A percentile compares a stretch with the other conserved stretches of the same genome.
phyloP scores from a whole-genome alignment of 257 asterid genomes.

The Euphrasia confusa region DNA sequence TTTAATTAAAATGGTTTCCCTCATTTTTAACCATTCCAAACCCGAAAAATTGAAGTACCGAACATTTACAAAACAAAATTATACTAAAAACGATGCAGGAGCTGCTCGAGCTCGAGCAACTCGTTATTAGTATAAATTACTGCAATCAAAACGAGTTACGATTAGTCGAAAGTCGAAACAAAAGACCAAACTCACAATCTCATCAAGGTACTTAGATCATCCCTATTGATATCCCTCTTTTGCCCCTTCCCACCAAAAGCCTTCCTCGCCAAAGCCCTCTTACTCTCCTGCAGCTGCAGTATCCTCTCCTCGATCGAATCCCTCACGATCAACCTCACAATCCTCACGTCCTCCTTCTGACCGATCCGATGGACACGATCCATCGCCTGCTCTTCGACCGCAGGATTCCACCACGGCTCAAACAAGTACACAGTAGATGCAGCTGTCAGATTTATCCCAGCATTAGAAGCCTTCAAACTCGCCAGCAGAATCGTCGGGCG shows the following conservation, averaged over 20 bases:
- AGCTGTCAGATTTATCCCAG: slow-evolving; percentile 73
- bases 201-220: slow-evolving; percentile 69
- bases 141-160: too few relatives aligned
- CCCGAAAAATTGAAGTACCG: too few relatives aligned
- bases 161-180: background rate
- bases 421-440: slow-evolving; percentile 76
- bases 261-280: slow-evolving; percentile 55
- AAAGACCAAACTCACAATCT: slow-evolving; percentile 29
- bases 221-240: slow-evolving; percentile 51
- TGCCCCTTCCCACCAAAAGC: slow-evolving; percentile 55
- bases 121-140: too few relatives aligned
- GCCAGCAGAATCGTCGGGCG: slow-evolving; percentile 82
- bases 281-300: slow-evolving; percentile 66
- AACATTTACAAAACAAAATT: too few relatives aligned
- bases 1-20: too few relatives aligned
- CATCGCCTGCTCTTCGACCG: slow-evolving; percentile 94
- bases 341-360: slow-evolving; percentile 60
- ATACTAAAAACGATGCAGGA: too few relatives aligned
- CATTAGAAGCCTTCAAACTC: slow-evolving; percentile 72
- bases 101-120: too few relatives aligned
- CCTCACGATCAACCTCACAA: slow-evolving; percentile 72
- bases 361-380: slow-evolving; percentile 93
- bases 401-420: slow-evolving; percentile 99
- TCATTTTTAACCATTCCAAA: too few relatives aligned
- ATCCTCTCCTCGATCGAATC: slow-evolving; percentile 78